phyloP scores from a whole-genome alignment of 2,329 filamentous ascomycete genomes.

The Neopestalotiopsis rosae region DNA sequence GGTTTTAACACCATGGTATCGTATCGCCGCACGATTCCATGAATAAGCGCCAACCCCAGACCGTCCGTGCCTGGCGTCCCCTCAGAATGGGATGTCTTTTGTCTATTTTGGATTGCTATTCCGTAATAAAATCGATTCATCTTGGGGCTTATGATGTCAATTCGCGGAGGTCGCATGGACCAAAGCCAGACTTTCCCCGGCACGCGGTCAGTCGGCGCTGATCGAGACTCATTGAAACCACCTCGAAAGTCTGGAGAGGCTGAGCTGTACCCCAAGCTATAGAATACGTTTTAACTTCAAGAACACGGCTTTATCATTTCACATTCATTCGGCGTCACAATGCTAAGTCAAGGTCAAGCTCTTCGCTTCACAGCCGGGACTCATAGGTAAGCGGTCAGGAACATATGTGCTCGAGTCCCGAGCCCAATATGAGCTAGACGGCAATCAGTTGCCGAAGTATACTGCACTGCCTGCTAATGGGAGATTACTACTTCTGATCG shows the following conservation, averaged over 20 bases:
- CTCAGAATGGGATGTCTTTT: not conserved
- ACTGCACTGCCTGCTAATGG: not conserved
- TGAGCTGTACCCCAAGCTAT: too few relatives aligned
- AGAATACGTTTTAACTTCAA: too few relatives aligned
- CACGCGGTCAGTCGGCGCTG: not conserved
- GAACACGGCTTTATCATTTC: too few relatives aligned
- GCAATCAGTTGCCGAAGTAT: not conserved
- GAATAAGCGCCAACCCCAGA: slow-evolving; percentile 2
- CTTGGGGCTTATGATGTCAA: not conserved
- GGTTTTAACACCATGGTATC: not conserved
- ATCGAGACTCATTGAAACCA: too few relatives aligned
- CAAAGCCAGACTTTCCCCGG: not conserved
- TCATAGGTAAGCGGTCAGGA: not conserved
- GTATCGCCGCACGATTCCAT: not conserved
- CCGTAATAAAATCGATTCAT: not conserved
- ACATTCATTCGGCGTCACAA: too few relatives aligned
- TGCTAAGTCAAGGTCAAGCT: too few relatives aligned
- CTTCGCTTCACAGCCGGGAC: too few relatives aligned
- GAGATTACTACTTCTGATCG: too few relatives aligned
- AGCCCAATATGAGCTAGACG: not conserved
- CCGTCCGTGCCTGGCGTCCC: not conserved
- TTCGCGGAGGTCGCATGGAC: not conserved
- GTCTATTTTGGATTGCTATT: not conserved
- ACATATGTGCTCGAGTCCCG: not conserved
- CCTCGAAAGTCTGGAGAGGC: too few relatives aligned